Conservation (phyloP, 176 grass and related monocot genomes). For the Alopecurus myosuroides region DNA sequence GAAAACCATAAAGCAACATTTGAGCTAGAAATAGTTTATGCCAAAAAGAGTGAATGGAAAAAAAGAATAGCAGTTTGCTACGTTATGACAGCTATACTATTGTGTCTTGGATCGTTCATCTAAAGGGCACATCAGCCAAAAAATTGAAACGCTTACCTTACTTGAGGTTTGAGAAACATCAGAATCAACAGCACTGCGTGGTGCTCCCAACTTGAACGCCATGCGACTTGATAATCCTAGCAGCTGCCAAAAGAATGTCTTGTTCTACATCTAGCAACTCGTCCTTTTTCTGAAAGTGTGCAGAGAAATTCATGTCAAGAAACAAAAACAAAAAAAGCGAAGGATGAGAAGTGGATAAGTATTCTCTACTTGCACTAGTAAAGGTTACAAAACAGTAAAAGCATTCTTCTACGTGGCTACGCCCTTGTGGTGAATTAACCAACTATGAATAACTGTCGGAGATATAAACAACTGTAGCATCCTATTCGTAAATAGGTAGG, state of each 20-base stretch:
- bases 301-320: slow-evolving; percentile 12
- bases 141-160: slow-evolving; percentile 24
- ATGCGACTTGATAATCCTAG: slow-evolving; percentile 61
- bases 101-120: neutral
- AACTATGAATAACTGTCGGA: neutral
- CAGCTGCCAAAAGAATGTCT: slow-evolving; percentile 74
- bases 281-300: slow-evolving; percentile 57
- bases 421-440: neutral
- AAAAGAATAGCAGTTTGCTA: neutral
- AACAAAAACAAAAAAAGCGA: neutral
- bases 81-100: neutral
- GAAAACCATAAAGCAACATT: neutral
- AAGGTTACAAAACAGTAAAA: neutral
- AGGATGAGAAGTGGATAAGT: neutral
- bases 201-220: slow-evolving; percentile 65
- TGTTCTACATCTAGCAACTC: slow-evolving; percentile 61
- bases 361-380: neutral
- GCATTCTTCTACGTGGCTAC: neutral
- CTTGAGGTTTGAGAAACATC: slow-evolving; percentile 5
- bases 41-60: neutral
- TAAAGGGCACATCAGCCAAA: neutral
- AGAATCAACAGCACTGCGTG: slow-evolving; percentile 32
- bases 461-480: neutral
- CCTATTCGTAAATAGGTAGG: slow-evolving; percentile 1
- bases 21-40: neutral